phyloP scores from a whole-genome alignment of 257 asterid species.

The Nicotiana knightiana region DNA sequence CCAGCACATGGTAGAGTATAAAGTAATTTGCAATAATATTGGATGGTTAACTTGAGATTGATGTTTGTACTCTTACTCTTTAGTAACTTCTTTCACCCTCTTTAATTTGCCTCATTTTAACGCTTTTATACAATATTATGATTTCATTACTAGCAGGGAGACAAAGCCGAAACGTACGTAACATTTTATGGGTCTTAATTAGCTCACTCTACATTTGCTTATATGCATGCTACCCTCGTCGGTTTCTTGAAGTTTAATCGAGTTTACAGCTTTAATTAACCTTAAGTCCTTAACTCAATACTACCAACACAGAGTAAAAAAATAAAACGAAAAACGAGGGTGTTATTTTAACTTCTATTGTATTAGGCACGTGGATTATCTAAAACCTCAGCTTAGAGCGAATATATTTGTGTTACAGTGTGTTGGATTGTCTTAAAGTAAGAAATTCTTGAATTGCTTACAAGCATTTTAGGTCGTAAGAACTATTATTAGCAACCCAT shows the following conservation, averaged over 20 bases:
- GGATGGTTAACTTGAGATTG: slow-evolving; percentile 5
- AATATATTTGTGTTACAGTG: neutral
- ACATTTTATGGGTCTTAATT: neutral
- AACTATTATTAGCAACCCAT: neutral
- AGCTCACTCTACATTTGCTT: neutral
- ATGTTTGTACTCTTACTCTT: neutral
- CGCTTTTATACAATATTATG: neutral
- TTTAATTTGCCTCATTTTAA: slow-evolving; percentile 1
- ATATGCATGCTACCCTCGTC: neutral
- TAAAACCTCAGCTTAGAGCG: neutral
- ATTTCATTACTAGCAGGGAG: neutral
- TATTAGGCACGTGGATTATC: neutral
- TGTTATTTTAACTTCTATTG: neutral
- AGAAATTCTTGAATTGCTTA: neutral
- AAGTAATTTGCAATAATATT: slow-evolving; percentile 1
- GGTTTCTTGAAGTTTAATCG: neutral
- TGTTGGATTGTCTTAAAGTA: neutral
- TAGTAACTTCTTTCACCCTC: neutral
- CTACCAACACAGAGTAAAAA: neutral
- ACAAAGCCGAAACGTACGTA: slow-evolving; percentile 13
- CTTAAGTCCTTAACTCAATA: neutral
- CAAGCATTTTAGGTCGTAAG: neutral
- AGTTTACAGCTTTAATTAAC: neutral
- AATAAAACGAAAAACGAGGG: neutral
- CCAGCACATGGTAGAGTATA: slow-evolving; percentile 8